Evolutionary conservation across 2,329 filamentous ascomycete genomes (phyloP).

Genomic region (Periconia macrospinosa): DNA sequence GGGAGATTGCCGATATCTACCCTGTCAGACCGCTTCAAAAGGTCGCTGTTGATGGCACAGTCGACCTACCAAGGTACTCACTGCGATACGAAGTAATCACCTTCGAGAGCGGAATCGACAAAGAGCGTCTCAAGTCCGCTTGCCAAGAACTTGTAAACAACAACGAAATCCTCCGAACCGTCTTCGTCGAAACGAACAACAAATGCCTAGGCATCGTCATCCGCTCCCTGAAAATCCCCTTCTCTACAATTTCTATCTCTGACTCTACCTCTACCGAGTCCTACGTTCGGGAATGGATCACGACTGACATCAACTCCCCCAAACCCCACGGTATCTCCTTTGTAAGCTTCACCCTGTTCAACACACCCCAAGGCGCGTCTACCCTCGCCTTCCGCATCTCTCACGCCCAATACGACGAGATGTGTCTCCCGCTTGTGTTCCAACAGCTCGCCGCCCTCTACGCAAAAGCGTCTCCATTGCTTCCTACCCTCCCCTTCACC

Average conservation of each 20-base stretch:
- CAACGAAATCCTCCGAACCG: conserved; percentile 68
- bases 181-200: conserved; percentile 58
- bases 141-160: conserved; percentile 60
- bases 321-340: conserved; percentile 59
- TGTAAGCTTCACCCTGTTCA: conserved; percentile 51
- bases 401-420: conserved; percentile 71
- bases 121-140: conserved; percentile 51
- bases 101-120: conserved; percentile 56
- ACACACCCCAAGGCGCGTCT: conserved; percentile 57
- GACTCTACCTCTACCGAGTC: conserved; percentile 55
- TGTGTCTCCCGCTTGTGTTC: conserved; percentile 65
- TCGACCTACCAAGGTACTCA: conserved; percentile 62
- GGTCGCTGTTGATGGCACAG: conserved; percentile 61
- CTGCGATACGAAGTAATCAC: conserved; percentile 67
- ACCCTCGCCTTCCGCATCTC: conserved; percentile 65
- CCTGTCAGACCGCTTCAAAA: conserved; percentile 63
- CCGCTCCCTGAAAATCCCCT: conserved; percentile 54
- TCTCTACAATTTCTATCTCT: conserved; percentile 41
- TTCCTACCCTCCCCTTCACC: conserved; percentile 46
- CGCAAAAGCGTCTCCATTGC: conserved; percentile 34
- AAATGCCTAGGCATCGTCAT: conserved; percentile 62
- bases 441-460: conserved; percentile 62
- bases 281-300: conserved; percentile 58
- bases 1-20: conserved; percentile 59
- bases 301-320: conserved; percentile 57